Base-by-base conservation (phyloP, 345 rosid species). In the Euphorbia pulcherrima region DNA sequence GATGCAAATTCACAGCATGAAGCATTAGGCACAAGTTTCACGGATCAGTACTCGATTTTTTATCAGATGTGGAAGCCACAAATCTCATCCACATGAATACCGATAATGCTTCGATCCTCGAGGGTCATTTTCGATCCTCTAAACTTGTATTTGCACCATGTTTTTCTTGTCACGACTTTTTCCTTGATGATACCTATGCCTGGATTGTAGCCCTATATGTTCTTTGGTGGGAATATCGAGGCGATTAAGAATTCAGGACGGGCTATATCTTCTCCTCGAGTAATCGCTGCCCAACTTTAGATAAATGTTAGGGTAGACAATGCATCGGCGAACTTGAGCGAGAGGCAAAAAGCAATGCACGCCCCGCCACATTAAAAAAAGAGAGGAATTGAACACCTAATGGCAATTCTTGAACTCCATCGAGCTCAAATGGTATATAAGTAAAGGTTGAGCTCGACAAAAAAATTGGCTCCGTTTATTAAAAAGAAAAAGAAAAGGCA, bases 271-370 rank as follows among this genome's bases (percentile, higher is more conserved):
- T 75, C 75, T 17, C 80, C 79, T 0, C 78, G 74, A 30, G 77
- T 27, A 16, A 67, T 47, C 8, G 77, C 65, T 13, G 76, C 71
- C 82, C 80, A 81, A 10, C 16, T 20, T 60, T 81, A 78, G 63
- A 77, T 14, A 74, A 81, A 86, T 2, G 54, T 72, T 30, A 76
- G 51, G 23, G 65, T 24, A 21, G 88, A 75, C 0, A 77, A 65
- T 4, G 80, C 86, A 23, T 86, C 91, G 2, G 77, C 77, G 11
- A 79, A 52, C 67, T 62, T 75, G 74, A 85, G 92, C 14, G 87
- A 82, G 0, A 76, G 20, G 35, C 71, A 56, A 0, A 80, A 26
- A 8, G 72, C 35, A 3, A 85, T 26, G 13, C 80, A 84, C 2
- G 79, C 41, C n/a, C 86, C 92, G 9, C 88, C 83, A 2, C 83